Conservation (phyloP, 768 basidiomycete species). For the Cantharellus cinnabarinus region DNA sequence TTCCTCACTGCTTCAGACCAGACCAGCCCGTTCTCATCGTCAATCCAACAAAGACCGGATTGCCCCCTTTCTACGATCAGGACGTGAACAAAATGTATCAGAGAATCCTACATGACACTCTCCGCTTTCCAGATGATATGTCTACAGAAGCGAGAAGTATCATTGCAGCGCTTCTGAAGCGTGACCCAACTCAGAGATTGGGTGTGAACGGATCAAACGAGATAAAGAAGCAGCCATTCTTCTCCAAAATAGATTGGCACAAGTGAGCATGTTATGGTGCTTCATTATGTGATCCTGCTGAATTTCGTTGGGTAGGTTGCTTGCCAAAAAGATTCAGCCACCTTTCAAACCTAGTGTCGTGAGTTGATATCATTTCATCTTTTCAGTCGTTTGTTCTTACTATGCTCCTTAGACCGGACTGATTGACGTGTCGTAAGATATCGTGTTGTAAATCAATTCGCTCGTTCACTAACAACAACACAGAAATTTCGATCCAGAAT, state of each 20-base stretch:
- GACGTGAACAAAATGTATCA: conserved; percentile 95
- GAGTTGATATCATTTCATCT: conserved; percentile 16
- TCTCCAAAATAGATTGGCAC: conserved; percentile 83
- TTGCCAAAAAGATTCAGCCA: conserved; percentile 90
- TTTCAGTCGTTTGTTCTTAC: neutral
- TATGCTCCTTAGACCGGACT: conserved; percentile 2
- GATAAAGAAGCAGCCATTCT: conserved; percentile 92
- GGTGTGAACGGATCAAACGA: conserved; percentile 92
- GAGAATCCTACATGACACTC: conserved; percentile 81
- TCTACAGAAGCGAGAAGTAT: conserved; percentile 72
- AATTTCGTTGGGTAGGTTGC: conserved; percentile 21
- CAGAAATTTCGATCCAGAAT: conserved; percentile 93
- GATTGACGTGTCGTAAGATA: conserved; percentile 4
- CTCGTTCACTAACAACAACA: conserved; percentile 13
- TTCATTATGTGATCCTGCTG: neutral
- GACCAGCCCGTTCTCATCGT: neutral
- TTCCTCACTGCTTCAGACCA: neutral
- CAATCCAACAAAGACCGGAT: conserved; percentile 49
- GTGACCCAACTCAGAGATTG: conserved; percentile 69
- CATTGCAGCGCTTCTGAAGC: conserved; percentile 69
- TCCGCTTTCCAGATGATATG: conserved; percentile 82
- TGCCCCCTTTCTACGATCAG: conserved; percentile 97
- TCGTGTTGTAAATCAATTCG: conserved; percentile 25
- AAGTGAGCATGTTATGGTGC: conserved; percentile 11
- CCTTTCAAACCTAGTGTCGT: conserved; percentile 96